Conservation (phyloP, 176 grass and related monocot genomes). For the Canna indica region DNA sequence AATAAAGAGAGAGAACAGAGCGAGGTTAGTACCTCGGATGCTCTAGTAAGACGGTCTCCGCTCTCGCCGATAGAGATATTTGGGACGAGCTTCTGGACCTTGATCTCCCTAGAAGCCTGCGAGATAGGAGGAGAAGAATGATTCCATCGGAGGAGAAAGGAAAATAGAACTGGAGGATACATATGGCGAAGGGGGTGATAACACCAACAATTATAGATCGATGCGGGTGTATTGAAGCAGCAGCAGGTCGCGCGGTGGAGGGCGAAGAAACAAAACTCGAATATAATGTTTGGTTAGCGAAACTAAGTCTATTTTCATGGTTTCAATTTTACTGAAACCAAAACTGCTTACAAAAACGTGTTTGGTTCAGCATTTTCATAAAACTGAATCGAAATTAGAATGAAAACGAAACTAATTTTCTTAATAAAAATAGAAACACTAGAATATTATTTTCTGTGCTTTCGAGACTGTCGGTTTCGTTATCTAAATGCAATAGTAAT, state of each 20-base stretch:
- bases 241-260: background rate
- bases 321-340: no score
- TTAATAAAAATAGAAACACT: no score
- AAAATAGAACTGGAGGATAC: background rate
- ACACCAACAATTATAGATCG: background rate
- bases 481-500: no score
- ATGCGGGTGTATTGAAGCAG: background rate
- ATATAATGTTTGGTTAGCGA: background rate
- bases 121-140: background rate
- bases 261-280: background rate
- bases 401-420: no score
- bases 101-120: slow-evolving; percentile 6
- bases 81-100: slow-evolving; percentile 4
- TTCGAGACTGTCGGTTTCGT: no score
- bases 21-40: background rate
- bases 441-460: no score
- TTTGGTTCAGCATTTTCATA: no score
- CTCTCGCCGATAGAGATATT: background rate
- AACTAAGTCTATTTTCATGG: no score
- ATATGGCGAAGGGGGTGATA: background rate
- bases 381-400: no score
- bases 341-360: no score
- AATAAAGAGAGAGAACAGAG: background rate
- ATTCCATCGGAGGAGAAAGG: background rate
- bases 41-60: slow-evolving; percentile 1